These are phyloP conservation scores for Syzygium jambos DNA, from an alignment of 345 rosid genomes.

Conservation along the genomic window DNA sequence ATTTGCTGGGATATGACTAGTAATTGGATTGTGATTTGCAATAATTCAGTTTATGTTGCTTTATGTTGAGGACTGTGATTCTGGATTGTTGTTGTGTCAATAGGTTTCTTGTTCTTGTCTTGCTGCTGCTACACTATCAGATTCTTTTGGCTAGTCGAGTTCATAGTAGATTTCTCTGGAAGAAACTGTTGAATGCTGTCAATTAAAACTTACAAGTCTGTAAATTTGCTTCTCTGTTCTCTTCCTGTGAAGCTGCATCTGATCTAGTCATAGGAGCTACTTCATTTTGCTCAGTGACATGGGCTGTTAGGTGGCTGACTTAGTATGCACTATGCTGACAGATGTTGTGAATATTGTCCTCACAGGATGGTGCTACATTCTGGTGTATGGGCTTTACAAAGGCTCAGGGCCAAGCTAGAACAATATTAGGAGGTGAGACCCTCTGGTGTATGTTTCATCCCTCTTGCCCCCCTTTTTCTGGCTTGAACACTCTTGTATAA, in stretches of 20 bases:
- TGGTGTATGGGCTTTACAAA: constrained; percentile 97
- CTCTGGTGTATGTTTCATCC: not conserved
- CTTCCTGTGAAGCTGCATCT: not conserved
- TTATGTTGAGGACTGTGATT: not conserved
- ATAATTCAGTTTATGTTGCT: not conserved
- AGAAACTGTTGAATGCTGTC: not conserved
- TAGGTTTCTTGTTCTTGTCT: not conserved
- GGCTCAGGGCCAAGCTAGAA: constrained; percentile 57
- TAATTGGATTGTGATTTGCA: not conserved
- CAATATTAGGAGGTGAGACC: constrained; percentile 83
- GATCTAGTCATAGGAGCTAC: not conserved
- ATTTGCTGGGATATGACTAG: not conserved
- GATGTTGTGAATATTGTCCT: not conserved
- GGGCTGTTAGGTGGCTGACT: not conserved
- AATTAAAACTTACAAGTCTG: not conserved
- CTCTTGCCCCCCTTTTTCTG: not conserved
- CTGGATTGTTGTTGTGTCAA: not conserved
- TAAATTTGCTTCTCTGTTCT: not conserved
- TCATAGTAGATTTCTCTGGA: not conserved
- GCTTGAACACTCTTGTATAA: not conserved
- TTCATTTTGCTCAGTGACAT: not conserved
- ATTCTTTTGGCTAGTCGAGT: not conserved
- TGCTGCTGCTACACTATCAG: not conserved
- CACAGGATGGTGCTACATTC: constrained; percentile 63
- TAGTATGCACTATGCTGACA: not conserved